Percentiles rank a stretch among this genome's conserved stretches.
Evolutionary conservation across 495 filamentous ascomycete species (phyloP).

Genomic region (Arthonia radiata): DNA sequence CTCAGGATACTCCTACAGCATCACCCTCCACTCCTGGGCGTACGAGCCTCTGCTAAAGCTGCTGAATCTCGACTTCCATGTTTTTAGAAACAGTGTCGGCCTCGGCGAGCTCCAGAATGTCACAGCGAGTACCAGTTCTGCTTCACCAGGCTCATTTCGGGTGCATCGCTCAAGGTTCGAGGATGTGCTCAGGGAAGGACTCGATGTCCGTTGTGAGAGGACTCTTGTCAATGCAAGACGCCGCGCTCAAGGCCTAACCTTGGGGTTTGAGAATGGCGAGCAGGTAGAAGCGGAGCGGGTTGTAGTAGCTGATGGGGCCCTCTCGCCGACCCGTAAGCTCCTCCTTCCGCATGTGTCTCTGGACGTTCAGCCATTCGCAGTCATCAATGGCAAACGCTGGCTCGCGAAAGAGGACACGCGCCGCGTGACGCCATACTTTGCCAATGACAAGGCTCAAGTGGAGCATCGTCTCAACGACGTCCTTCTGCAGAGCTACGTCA

Average conservation of each 20-base stretch:
- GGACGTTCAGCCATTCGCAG: slow-evolving; percentile 15
- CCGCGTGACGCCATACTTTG: slow-evolving; percentile 2
- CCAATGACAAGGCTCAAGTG: slow-evolving; percentile 5
- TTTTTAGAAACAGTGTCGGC: slow-evolving; percentile 9
- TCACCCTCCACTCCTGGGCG: slow-evolving; percentile 13
- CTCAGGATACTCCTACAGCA: slow-evolving; percentile 8
- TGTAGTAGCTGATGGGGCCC: slow-evolving; percentile 16
- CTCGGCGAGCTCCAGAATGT: slow-evolving; percentile 4
- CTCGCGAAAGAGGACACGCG: slow-evolving; percentile 8
- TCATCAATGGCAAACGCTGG: slow-evolving; percentile 15
- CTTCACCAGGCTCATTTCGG: slow-evolving; percentile 7
- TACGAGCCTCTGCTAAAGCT: slow-evolving; percentile 13
- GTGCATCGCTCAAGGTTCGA: slow-evolving; percentile 12
- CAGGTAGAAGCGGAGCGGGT: slow-evolving; percentile 7
- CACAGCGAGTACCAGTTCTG: neutral
- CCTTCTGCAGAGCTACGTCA: slow-evolving; percentile 12
- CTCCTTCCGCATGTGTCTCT: slow-evolving; percentile 6
- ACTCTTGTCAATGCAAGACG: slow-evolving; percentile 5
- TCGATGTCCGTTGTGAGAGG: slow-evolving; percentile 13
- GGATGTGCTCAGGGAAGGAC: slow-evolving; percentile 10
- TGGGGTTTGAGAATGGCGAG: slow-evolving; percentile 7
- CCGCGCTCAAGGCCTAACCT: neutral
- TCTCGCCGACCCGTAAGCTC: slow-evolving; percentile 11
- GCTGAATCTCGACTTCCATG: slow-evolving; percentile 11
- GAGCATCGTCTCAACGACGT: slow-evolving; percentile 5